These are phyloP conservation scores for Metschnikowia kunwiensis DNA, from an alignment of 805 yeast genomes.

Conservation along the genomic window DNA sequence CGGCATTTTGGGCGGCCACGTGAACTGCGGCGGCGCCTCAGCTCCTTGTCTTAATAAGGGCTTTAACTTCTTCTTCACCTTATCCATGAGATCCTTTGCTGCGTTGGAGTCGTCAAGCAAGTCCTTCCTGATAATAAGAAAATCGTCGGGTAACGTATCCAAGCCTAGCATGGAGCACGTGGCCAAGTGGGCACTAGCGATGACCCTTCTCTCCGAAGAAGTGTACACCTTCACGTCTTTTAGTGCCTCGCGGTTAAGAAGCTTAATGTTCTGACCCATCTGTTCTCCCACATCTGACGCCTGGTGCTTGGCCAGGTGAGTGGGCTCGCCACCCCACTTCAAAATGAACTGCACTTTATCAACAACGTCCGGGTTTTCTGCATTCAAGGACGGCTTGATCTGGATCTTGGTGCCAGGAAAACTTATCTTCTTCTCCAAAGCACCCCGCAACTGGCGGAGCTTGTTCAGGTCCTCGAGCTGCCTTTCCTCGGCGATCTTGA, in stretches of 20 bases:
- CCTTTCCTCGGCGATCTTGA: slow-evolving; percentile 74
- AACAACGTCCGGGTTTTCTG: slow-evolving; percentile 59
- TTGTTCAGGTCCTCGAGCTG: slow-evolving; percentile 78
- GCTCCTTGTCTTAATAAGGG: slow-evolving; percentile 93
- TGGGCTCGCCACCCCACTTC: slow-evolving; percentile 99
- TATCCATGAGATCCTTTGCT: slow-evolving; percentile 96
- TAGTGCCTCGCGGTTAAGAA: slow-evolving; percentile 79
- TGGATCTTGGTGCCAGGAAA: slow-evolving; percentile 97
- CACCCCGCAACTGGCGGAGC: slow-evolving; percentile 69
- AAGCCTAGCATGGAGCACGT: slow-evolving; percentile 70
- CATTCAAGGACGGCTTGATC: slow-evolving; percentile 78
- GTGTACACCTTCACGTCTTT: slow-evolving; percentile 85
- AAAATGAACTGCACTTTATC: slow-evolving; percentile 94
- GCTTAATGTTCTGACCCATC: slow-evolving; percentile 83
- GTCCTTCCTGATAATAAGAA: slow-evolving; percentile 81
- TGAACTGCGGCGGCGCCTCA: slow-evolving; percentile 94
- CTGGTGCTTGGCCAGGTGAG: slow-evolving; percentile 94
- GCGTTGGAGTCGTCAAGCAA: slow-evolving; percentile 95
- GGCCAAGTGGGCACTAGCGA: slow-evolving; percentile 87
- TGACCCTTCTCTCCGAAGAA: slow-evolving; percentile 91
- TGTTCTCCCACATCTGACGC: slow-evolving; percentile 95
- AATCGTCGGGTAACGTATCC: slow-evolving; percentile 67
- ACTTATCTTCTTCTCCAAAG: slow-evolving; percentile 81
- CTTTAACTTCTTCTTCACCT: slow-evolving; percentile 93
- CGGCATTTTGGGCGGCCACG: slow-evolving; percentile 99